Percentiles rank a stretch among this genome's conserved stretches.
These are phyloP conservation scores for Noccaea bulbosa DNA, from an alignment of 345 rosid genomes.

Conservation along the genomic window DNA sequence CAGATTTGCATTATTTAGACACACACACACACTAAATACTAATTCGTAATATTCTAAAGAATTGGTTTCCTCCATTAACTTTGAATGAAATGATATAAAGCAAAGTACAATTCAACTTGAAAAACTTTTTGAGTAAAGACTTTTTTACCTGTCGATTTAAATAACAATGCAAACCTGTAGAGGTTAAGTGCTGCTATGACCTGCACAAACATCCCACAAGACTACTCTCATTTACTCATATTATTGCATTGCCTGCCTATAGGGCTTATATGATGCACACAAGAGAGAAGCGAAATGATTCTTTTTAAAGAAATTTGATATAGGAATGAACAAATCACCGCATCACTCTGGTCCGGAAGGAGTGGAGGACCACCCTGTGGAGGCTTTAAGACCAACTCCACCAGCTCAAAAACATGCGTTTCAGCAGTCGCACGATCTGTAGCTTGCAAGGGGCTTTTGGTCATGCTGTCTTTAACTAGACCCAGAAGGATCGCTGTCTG, in stretches of 20 bases:
- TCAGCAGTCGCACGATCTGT: constrained; percentile 37
- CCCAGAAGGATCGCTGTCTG: constrained; percentile 85
- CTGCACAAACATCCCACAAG: constrained; percentile 45
- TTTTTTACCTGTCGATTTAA: constrained; percentile 64
- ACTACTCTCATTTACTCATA: constrained; percentile 7
- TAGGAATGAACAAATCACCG: constrained; percentile 48
- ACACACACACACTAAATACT: background rate
- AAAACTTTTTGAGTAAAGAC: constrained; percentile 1
- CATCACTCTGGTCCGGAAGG: constrained; percentile 80
- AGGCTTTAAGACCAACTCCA: constrained; percentile 78
- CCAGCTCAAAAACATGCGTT: constrained; percentile 62
- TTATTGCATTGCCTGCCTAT: constrained; percentile 3
- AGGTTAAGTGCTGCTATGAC: constrained; percentile 87
- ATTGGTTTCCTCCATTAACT: constrained; percentile 10
- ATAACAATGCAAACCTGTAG: constrained; percentile 70
- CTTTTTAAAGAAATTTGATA: background rate
- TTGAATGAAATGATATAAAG: constrained; percentile 3
- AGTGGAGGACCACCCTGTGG: constrained; percentile 79
- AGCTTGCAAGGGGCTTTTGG: constrained; percentile 44
- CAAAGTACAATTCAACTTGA: background rate
- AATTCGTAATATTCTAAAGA: background rate
- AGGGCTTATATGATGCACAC: constrained; percentile 13
- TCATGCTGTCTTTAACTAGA: constrained; percentile 62
- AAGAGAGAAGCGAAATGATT: background rate
- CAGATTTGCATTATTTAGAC: background rate